These are phyloP conservation scores for Zygoascus bituminiphila DNA, from an alignment of 805 yeast genomes.

Conservation along the genomic window DNA sequence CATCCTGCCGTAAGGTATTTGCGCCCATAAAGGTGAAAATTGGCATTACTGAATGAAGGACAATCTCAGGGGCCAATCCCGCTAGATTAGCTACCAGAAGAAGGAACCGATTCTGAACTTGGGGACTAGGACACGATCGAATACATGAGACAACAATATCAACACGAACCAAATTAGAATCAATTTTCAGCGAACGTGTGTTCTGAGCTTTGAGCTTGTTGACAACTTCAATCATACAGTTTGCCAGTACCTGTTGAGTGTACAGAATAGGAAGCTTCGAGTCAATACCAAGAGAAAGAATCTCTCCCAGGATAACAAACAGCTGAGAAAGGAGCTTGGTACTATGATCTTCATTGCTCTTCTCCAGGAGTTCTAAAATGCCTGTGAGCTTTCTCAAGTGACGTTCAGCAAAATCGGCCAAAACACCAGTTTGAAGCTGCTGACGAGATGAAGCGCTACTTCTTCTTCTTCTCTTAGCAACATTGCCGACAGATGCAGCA, in stretches of 20 bases:
- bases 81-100: constrained; percentile 85
- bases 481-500: constrained; percentile 15
- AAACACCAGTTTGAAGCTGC: constrained; percentile 47
- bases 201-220: constrained; percentile 39
- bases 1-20: constrained; percentile 92
- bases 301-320: constrained; percentile 33
- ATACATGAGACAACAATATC: constrained; percentile 88
- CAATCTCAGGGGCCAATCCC: constrained; percentile 78
- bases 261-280: constrained; percentile 87
- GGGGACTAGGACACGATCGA: constrained; percentile 83
- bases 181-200: constrained; percentile 33
- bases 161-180: constrained; percentile 66
- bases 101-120: constrained; percentile 82
- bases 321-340: constrained; percentile 26
- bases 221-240: constrained; percentile 70
- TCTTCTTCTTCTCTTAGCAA: constrained; percentile 64
- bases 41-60: constrained; percentile 97
- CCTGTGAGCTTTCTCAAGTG: constrained; percentile 74
- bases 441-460: constrained; percentile 64
- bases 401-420: constrained; percentile 64
- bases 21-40: constrained; percentile 99
- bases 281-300: constrained; percentile 65
- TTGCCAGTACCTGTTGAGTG: constrained; percentile 83
- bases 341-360: constrained; percentile 24
- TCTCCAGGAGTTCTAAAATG: constrained; percentile 71